Conservation (phyloP, 2,329 filamentous ascomycete genomes). For the Pezicula carpinea region DNA sequence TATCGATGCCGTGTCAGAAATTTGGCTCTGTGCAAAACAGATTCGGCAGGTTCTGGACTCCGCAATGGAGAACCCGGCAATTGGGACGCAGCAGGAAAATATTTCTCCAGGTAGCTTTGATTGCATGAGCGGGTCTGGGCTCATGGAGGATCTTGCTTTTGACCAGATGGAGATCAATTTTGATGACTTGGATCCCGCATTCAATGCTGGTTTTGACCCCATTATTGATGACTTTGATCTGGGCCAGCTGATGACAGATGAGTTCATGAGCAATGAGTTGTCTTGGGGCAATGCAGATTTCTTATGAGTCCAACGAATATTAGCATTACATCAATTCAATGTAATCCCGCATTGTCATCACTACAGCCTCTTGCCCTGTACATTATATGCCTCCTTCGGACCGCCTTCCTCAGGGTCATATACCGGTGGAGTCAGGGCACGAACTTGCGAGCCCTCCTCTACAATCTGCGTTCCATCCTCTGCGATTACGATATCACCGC, state of each 20-base stretch:
- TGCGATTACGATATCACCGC: slow-evolving; percentile 16
- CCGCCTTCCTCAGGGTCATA: slow-evolving; percentile 3
- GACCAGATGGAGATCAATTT: slow-evolving; percentile 7
- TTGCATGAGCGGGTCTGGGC: slow-evolving; percentile 11
- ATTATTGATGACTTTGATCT: not conserved
- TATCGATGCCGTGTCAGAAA: slow-evolving; percentile 47
- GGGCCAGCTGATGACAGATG: not conserved
- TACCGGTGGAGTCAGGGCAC: too few relatives aligned
- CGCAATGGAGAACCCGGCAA: slow-evolving; percentile 9
- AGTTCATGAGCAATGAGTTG: slow-evolving; percentile 1
- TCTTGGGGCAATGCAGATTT: not conserved
- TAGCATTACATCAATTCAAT: not conserved
- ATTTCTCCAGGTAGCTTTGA: slow-evolving; percentile 15
- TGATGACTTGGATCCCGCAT: not conserved
- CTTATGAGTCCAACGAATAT: not conserved
- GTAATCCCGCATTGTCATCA: too few relatives aligned
- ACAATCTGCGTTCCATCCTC: slow-evolving; percentile 22
- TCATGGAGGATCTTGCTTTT: slow-evolving; percentile 7
- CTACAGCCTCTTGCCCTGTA: not conserved
- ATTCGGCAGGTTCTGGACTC: slow-evolving; percentile 32
- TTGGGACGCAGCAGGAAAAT: slow-evolving; percentile 1
- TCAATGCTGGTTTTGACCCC: not conserved
- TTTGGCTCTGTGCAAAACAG: slow-evolving; percentile 41
- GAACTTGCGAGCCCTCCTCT: slow-evolving; percentile 10
- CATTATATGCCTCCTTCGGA: not conserved